These are phyloP conservation scores for Scleromitrula shiraiana DNA, from an alignment of 2,329 filamentous ascomycete genomes.

Conservation along the genomic window DNA sequence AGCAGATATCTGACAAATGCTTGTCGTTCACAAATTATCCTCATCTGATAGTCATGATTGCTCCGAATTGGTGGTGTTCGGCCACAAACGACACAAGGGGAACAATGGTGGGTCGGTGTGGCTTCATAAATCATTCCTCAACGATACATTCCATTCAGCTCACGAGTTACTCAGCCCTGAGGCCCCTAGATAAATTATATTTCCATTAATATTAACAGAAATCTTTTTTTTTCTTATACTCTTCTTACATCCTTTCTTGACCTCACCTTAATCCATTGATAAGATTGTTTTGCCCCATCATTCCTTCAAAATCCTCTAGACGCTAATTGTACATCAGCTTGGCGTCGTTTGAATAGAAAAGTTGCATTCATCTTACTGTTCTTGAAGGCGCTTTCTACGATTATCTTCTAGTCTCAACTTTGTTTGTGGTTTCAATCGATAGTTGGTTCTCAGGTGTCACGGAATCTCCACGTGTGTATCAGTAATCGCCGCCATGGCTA, in stretches of 20 bases:
- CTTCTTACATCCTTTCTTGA: slow-evolving; percentile 1
- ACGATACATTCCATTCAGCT: slow-evolving; percentile 9
- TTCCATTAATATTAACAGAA: slow-evolving; percentile 1
- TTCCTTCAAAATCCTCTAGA: background rate
- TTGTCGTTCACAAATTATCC: background rate
- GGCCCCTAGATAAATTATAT: background rate
- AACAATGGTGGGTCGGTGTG: background rate
- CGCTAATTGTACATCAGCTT: background rate
- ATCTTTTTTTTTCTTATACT: background rate
- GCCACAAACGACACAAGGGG: slow-evolving; percentile 2
- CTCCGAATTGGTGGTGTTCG: background rate
- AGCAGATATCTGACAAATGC: slow-evolving; percentile 1
- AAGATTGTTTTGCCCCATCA: background rate
- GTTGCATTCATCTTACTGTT: background rate
- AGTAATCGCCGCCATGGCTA: slow-evolving; percentile 3
- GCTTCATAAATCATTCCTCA: background rate
- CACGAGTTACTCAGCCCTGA: slow-evolving; percentile 5
- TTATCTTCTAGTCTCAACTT: background rate
- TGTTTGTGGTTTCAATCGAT: background rate
- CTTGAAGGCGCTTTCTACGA: no score
- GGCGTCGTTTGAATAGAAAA: background rate
- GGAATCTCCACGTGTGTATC: background rate
- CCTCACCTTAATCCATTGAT: background rate
- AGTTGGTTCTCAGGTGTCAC: background rate
- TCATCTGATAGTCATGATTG: background rate